Percentiles rank a stretch among this genome's conserved stretches.
These are phyloP conservation scores for Raphanus hybrid DNA, from an alignment of 441 rosid species.

Conservation along the genomic window DNA sequence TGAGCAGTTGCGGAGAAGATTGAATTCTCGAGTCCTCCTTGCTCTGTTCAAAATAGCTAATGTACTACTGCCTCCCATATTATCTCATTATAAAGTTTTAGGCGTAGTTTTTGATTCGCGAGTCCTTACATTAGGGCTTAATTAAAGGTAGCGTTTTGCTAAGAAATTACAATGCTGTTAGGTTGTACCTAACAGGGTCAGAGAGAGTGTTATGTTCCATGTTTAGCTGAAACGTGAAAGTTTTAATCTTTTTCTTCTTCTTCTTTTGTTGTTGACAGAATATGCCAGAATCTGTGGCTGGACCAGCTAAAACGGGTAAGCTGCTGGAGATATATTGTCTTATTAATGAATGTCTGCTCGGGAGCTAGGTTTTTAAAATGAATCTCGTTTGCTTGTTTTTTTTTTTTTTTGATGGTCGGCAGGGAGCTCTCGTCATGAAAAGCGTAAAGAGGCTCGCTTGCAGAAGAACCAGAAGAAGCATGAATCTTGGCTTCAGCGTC, in stretches of 20 bases:
- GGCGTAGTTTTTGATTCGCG: no score
- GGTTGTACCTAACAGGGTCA: no score
- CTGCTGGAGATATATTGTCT: neutral
- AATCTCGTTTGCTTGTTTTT: neutral
- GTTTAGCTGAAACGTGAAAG: neutral
- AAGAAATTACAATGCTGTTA: no score
- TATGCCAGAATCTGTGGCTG: constrained; percentile 13
- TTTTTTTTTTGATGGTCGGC: constrained; percentile 11
- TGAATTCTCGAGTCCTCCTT: no score
- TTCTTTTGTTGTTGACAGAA: constrained; percentile 10
- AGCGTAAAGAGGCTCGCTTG: constrained; percentile 72
- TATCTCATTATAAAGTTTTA: no score
- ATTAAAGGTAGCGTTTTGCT: no score
- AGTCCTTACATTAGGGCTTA: no score
- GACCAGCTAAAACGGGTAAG: constrained; percentile 28
- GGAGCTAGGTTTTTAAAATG: neutral
- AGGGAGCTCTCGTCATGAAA: constrained; percentile 61
- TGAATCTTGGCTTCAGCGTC: constrained; percentile 63
- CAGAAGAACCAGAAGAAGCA: constrained; percentile 52
- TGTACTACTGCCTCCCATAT: no score
- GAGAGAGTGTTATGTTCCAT: no score
- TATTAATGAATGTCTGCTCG: neutral
- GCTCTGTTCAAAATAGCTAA: no score
- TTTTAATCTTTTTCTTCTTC: neutral
- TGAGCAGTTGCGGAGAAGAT: no score